Percentiles rank a stretch among this genome's conserved stretches.
Evolutionary conservation across 2,329 filamentous ascomycete species (phyloP).

Genomic region (Cladosporium colombiae): DNA sequence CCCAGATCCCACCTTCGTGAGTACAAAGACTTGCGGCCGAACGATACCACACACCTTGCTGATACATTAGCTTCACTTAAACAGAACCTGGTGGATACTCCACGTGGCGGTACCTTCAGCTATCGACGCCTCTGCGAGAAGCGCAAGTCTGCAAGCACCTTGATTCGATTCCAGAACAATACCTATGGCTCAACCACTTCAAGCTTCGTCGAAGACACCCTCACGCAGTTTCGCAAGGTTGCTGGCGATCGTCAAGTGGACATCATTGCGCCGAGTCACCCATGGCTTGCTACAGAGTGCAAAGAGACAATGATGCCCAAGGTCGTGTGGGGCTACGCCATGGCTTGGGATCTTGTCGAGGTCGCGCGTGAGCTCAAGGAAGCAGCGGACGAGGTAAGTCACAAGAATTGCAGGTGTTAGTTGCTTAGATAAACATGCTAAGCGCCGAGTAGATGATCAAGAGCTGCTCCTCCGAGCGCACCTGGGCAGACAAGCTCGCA

Average conservation of each 20-base stretch:
- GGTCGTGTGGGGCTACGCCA: neutral
- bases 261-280: neutral
- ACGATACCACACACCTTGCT: neutral
- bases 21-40: neutral
- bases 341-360: constrained; percentile 1
- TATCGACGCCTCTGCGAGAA: neutral
- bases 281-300: neutral
- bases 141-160: neutral
- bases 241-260: neutral
- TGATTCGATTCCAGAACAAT: neutral
- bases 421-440: neutral
- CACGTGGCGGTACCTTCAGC: neutral
- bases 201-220: neutral
- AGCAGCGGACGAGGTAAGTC: neutral
- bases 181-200: neutral
- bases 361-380: neutral
- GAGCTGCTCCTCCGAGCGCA: neutral
- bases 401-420: neutral
- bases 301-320: constrained; percentile 4
- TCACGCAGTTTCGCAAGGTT: neutral
- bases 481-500: neutral
- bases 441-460: neutral
- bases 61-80: neutral
- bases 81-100: neutral
- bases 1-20: neutral